phyloP scores from a whole-genome alignment of 768 basidiomycete genomes.

The Leccinum imitatum region DNA sequence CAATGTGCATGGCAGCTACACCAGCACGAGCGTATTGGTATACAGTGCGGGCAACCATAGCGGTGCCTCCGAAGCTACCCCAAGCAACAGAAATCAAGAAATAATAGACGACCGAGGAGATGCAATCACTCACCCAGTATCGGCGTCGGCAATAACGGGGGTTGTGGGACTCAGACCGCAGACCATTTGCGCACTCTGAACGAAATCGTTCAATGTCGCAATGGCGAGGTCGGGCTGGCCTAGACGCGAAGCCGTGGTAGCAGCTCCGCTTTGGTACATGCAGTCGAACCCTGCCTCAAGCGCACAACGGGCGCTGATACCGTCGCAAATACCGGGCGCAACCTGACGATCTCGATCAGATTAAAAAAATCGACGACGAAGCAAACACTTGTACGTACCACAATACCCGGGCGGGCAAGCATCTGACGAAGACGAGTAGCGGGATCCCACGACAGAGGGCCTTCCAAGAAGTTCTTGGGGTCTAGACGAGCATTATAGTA shows the following conservation, averaged over 20 bases:
- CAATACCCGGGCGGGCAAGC: slow-evolving; percentile 71
- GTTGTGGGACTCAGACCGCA: slow-evolving; percentile 60
- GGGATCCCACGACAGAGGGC: slow-evolving; percentile 65
- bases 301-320: slow-evolving; percentile 77
- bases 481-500: slow-evolving; percentile 73
- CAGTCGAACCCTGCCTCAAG: slow-evolving; percentile 78
- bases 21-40: slow-evolving; percentile 68
- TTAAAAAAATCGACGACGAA: background rate
- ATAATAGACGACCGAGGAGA: background rate
- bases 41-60: slow-evolving; percentile 75
- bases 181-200: slow-evolving; percentile 69
- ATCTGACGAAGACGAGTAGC: slow-evolving; percentile 71
- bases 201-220: slow-evolving; percentile 76
- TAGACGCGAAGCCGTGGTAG: slow-evolving; percentile 75
- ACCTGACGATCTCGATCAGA: slow-evolving; percentile 38
- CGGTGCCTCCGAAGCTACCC: slow-evolving; percentile 63
- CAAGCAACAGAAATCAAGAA: slow-evolving; percentile 9
- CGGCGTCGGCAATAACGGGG: slow-evolving; percentile 78
- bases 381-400: slow-evolving; percentile 45
- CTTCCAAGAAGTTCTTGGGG: slow-evolving; percentile 65
- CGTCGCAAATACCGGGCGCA: slow-evolving; percentile 79
- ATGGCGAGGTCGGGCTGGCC: slow-evolving; percentile 81
- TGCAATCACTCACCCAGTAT: slow-evolving; percentile 55
- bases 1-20: slow-evolving; percentile 74
- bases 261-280: slow-evolving; percentile 78